These are phyloP conservation scores for Pseudognaphalium luteoalbum DNA, from an alignment of 129 eudicot species.

Conservation along the genomic window DNA sequence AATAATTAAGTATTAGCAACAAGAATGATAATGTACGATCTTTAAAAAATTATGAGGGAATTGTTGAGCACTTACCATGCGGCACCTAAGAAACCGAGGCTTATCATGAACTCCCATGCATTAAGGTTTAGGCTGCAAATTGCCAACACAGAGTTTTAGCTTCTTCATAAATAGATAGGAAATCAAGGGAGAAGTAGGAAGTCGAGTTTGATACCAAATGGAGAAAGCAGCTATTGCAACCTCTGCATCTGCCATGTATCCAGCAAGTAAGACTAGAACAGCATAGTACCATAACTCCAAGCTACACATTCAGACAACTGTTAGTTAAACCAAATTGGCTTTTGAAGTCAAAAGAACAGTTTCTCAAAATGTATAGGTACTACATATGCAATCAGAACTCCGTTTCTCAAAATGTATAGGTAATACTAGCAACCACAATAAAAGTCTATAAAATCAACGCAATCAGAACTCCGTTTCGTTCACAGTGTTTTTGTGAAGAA, in stretches of 20 bases:
- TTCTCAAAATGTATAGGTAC: background rate
- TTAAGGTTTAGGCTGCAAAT: constrained; percentile 62
- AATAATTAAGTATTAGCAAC: background rate
- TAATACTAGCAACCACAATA: background rate
- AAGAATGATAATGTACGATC: background rate
- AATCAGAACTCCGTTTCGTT: too few species aligned
- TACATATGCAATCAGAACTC: background rate
- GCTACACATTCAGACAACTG: constrained; percentile 33
- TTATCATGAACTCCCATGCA: constrained; percentile 62
- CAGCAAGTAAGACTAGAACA: constrained; percentile 65
- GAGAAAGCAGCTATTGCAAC: constrained; percentile 77
- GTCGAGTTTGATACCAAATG: constrained; percentile 47
- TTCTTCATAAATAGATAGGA: background rate
- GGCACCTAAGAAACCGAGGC: constrained; percentile 75
- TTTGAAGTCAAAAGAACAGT: background rate
- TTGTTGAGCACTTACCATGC: constrained; percentile 49
- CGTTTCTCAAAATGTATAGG: background rate
- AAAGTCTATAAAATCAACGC: too few species aligned
- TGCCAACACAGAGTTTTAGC: background rate
- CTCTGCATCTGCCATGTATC: constrained; percentile 68
- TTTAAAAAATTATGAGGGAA: background rate
- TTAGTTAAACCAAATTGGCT: background rate
- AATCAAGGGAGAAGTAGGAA: background rate
- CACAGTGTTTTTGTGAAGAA: background rate
- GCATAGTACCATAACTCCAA: constrained; percentile 81